Conservation (phyloP, 73 alveolate genomes). For the Paramecium biaurelia region DNA sequence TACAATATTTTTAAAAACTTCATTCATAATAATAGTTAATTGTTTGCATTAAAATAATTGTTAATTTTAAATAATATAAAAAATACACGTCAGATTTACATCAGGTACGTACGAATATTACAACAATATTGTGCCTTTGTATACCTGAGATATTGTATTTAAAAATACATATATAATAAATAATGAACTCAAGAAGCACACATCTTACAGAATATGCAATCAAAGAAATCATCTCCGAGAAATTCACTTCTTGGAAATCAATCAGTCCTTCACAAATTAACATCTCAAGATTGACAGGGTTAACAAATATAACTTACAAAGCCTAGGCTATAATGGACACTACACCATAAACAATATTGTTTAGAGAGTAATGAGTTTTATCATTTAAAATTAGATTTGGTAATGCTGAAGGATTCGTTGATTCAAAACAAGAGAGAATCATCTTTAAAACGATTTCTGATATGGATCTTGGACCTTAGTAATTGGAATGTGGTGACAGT, state of each 20-base stretch:
- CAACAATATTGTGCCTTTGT: slow-evolving; percentile 35
- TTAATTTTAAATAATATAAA: background rate
- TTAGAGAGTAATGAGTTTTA: background rate
- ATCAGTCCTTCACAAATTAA: background rate
- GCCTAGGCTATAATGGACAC: background rate
- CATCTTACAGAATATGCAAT: slow-evolving; percentile 1
- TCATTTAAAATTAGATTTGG: slow-evolving; percentile 37
- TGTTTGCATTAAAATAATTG: background rate
- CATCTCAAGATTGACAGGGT: background rate
- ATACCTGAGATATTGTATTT: slow-evolving; percentile 23
- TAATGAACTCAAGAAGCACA: slow-evolving; percentile 8
- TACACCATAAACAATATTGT: background rate
- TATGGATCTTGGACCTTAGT: background rate
- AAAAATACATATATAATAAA: background rate
- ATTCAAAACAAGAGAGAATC: background rate
- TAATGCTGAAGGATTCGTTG: slow-evolving; percentile 41
- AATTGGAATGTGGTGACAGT: background rate
- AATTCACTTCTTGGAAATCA: background rate
- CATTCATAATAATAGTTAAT: background rate
- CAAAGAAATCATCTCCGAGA: background rate
- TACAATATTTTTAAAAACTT: background rate
- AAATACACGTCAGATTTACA: background rate
- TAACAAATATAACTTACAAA: background rate
- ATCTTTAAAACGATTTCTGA: slow-evolving; percentile 21
- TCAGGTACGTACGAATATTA: slow-evolving; percentile 32